Conservation (phyloP, 345 rosid genomes). For the Aquilaria sinensis region DNA sequence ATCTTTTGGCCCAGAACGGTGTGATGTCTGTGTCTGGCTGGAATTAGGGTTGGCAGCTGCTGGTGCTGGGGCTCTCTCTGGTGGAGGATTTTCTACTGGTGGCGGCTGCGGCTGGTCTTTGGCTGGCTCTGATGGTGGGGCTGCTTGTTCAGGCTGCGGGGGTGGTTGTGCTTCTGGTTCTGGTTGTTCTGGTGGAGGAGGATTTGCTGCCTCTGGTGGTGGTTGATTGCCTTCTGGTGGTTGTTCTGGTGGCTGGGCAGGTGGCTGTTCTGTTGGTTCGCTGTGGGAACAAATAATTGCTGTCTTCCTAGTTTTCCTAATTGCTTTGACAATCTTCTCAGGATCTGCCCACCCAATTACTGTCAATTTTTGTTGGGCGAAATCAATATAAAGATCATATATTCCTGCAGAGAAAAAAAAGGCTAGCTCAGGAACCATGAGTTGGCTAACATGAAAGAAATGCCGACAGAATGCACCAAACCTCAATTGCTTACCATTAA, state of each 20-base stretch:
- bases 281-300: conserved; percentile 49
- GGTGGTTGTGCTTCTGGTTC: conserved; percentile 29
- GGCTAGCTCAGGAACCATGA: not conserved
- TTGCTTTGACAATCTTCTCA: conserved; percentile 50
- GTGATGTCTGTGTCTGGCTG: conserved; percentile 27
- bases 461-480: not conserved
- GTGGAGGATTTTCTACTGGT: conserved; percentile 29
- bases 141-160: conserved; percentile 23
- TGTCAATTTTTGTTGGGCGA: conserved; percentile 61
- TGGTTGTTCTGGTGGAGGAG: conserved; percentile 30
- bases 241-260: conserved; percentile 35
- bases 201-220: conserved; percentile 27
- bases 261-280: conserved; percentile 30
- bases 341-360: conserved; percentile 74
- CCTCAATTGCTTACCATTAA: conserved; percentile 36
- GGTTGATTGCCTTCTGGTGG: conserved; percentile 29
- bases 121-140: conserved; percentile 37
- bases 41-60: conserved; percentile 19
- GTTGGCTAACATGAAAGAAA: not conserved
- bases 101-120: conserved; percentile 30
- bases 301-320: conserved; percentile 55
- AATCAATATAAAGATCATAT: conserved; percentile 47
- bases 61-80: conserved; percentile 19
- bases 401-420: conserved; percentile 34
- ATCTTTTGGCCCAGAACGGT: conserved; percentile 32